Conservation (phyloP, 768 basidiomycete species). For the Cystobasidium ongulense region DNA sequence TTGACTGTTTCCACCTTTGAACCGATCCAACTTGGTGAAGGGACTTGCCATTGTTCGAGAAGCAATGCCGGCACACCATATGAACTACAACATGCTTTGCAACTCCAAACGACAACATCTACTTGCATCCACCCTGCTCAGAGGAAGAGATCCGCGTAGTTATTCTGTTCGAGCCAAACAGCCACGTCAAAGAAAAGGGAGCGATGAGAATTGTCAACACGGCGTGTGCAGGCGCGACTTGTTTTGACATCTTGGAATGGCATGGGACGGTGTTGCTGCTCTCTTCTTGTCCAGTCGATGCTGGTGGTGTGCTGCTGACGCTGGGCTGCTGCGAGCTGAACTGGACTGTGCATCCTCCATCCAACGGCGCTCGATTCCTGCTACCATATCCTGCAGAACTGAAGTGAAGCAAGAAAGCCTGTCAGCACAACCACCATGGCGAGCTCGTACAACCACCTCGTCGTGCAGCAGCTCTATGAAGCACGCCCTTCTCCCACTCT, state of each 20-base stretch:
- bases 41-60: too few species aligned
- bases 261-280: neutral
- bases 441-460: neutral
- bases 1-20: too few species aligned
- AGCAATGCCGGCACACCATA: too few species aligned
- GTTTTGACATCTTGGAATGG: neutral
- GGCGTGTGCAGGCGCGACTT: slow-evolving; percentile 5
- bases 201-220: neutral
- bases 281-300: neutral
- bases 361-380: neutral
- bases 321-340: neutral
- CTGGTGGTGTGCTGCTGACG: neutral
- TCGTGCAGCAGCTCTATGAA: slow-evolving; percentile 21
- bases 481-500: slow-evolving; percentile 20
- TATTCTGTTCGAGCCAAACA: neutral
- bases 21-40: too few species aligned
- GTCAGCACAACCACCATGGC: neutral
- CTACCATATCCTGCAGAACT: neutral
- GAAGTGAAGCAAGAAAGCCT: neutral
- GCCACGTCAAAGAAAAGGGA: neutral
- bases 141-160: neutral
- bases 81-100: neutral
- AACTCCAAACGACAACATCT: neutral
- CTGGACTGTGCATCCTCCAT: neutral
- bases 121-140: neutral